Conservation (phyloP, 2,329 filamentous ascomycete species). For the Leptographium flavum region DNA sequence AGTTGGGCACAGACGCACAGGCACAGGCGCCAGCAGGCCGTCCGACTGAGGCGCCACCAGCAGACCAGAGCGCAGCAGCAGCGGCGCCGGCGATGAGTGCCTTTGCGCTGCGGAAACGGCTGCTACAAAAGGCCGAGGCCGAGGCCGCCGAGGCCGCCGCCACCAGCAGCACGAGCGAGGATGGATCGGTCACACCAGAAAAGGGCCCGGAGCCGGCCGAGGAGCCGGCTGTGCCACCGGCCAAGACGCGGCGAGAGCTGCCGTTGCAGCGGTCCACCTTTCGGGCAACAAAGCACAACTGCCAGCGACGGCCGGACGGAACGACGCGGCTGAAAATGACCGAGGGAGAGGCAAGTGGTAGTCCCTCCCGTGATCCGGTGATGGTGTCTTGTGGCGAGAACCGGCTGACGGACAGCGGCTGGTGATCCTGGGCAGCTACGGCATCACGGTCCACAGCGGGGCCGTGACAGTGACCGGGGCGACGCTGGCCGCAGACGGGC, state of each 20-base stretch:
- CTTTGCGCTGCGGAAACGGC: slow-evolving; percentile 26
- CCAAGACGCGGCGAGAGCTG: background rate
- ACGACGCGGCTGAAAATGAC: slow-evolving; percentile 26
- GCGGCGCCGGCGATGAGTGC: slow-evolving; percentile 24
- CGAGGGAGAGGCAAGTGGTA: slow-evolving; percentile 33
- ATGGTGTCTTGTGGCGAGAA: too few relatives aligned
- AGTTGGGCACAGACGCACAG: slow-evolving; percentile 21
- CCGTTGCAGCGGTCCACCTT: slow-evolving; percentile 29
- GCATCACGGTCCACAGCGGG: slow-evolving; percentile 46
- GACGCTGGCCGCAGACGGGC: slow-evolving; percentile 30
- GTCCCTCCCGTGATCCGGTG: background rate
- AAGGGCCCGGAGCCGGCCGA: background rate
- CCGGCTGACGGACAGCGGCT: slow-evolving; percentile 31
- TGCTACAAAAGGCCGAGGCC: slow-evolving; percentile 16
- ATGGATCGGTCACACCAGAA: background rate
- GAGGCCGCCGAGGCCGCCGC: background rate
- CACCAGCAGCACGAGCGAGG: background rate
- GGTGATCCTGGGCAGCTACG: slow-evolving; percentile 53
- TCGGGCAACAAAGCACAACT: slow-evolving; percentile 28
- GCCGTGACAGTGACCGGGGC: slow-evolving; percentile 52
- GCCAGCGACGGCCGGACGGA: slow-evolving; percentile 24
- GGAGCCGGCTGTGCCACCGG: background rate
- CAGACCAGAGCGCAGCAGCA: background rate
- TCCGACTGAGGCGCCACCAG: too few relatives aligned
- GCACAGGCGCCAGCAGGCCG: slow-evolving; percentile 16